phyloP scores from a whole-genome alignment of 495 filamentous ascomycete genomes.

The Polyplosphaeria fusca region DNA sequence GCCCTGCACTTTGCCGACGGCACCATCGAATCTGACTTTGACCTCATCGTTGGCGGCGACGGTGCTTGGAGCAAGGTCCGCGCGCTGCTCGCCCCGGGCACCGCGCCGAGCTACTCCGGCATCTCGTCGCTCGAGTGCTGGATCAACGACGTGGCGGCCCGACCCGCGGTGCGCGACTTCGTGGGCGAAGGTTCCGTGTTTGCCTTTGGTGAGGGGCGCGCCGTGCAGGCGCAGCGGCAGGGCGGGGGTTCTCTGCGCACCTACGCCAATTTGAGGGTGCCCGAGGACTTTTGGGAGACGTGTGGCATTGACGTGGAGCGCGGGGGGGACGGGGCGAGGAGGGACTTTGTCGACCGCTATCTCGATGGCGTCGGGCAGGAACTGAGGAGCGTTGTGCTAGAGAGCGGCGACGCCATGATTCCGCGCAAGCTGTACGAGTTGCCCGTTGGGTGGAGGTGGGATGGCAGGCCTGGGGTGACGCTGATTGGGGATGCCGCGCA shows the following conservation, averaged over 20 bases:
- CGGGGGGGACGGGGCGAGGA: neutral
- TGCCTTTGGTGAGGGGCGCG: constrained; percentile 36
- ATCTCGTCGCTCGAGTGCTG: constrained; percentile 29
- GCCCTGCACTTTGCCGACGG: constrained; percentile 19
- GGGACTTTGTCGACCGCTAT: neutral
- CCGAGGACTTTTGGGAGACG: constrained; percentile 36
- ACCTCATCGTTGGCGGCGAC: constrained; percentile 34
- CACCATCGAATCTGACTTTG: constrained; percentile 9
- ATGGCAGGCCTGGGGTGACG: constrained; percentile 21
- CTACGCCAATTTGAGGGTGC: constrained; percentile 42
- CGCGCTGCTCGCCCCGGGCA: constrained; percentile 14
- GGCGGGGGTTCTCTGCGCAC: constrained; percentile 44
- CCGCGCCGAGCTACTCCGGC: constrained; percentile 26
- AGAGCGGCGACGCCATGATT: constrained; percentile 18
- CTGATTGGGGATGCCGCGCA: constrained; percentile 27
- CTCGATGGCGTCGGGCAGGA: neutral
- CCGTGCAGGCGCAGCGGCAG: constrained; percentile 40
- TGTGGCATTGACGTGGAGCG: constrained; percentile 13
- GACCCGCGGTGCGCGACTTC: constrained; percentile 5
- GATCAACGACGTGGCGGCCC: constrained; percentile 22
- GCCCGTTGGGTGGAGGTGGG: constrained; percentile 27
- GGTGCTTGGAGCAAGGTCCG: constrained; percentile 33
- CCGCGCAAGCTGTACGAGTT: constrained; percentile 26
- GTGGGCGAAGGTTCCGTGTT: constrained; percentile 21
- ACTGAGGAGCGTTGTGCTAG: constrained; percentile 1